Evolutionary conservation across 129 eudicot genomes (phyloP).

Genomic region (Kitagawia praeruptora): DNA sequence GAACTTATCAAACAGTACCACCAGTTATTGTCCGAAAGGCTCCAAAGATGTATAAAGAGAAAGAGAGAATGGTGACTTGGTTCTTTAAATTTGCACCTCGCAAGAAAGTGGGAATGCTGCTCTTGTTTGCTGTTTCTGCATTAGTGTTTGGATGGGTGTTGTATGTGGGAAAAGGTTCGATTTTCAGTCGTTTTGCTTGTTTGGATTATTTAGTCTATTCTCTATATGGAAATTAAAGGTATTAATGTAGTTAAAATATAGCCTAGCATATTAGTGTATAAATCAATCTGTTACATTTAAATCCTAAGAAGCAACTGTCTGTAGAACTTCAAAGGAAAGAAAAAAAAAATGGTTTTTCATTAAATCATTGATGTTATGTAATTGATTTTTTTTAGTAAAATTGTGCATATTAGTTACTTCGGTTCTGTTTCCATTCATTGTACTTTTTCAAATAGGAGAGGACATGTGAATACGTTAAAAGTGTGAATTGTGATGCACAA

Average conservation of each 20-base stretch:
- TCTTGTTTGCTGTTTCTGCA: slow-evolving; percentile 62
- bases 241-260: background rate
- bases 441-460: background rate
- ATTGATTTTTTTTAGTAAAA: background rate
- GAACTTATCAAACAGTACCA: slow-evolving; percentile 36
- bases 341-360: background rate
- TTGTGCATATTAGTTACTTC: background rate
- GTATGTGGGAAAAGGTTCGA: slow-evolving; percentile 89
- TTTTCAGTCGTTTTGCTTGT: slow-evolving; percentile 9
- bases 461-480: background rate
- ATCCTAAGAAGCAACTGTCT: background rate
- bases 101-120: slow-evolving; percentile 84
- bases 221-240: slow-evolving; percentile 8
- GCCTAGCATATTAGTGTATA: background rate
- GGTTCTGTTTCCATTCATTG: background rate
- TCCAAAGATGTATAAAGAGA: slow-evolving; percentile 68
- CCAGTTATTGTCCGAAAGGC: slow-evolving; percentile 42
- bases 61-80: slow-evolving; percentile 63
- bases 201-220: background rate
- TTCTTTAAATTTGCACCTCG: slow-evolving; percentile 66
- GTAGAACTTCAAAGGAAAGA: background rate
- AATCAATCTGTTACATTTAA: background rate
- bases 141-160: slow-evolving; percentile 74
- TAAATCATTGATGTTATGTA: background rate
- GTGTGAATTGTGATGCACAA: slow-evolving; percentile 6